Evolutionary conservation across 2,329 filamentous ascomycete species (phyloP).

Genomic region (Penicillium digitatum): DNA sequence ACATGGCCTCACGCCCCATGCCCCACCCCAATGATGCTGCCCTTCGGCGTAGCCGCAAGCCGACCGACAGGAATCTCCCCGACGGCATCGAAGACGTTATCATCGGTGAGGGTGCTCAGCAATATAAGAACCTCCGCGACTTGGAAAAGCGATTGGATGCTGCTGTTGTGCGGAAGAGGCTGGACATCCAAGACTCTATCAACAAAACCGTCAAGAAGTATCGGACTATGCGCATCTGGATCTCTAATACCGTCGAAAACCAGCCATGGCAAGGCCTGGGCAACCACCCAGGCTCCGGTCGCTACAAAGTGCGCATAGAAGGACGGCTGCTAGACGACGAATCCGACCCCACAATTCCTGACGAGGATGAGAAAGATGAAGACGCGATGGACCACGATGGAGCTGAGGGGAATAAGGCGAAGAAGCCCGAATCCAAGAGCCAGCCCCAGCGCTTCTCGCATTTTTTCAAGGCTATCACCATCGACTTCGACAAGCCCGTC

Average conservation of each 20-base stretch:
- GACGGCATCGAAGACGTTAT: conserved; percentile 81
- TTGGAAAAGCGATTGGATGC: conserved; percentile 86
- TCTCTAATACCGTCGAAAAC: conserved; percentile 90
- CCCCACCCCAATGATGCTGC: conserved; percentile 47
- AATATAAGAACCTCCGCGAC: conserved; percentile 80
- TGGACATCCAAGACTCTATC: conserved; percentile 82
- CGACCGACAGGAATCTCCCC: conserved; percentile 90
- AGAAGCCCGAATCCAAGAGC: conserved; percentile 28
- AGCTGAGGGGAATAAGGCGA: conserved; percentile 30
- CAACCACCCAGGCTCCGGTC: conserved; percentile 37
- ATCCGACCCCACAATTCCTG: conserved; percentile 50
- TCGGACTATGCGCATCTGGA: conserved; percentile 85
- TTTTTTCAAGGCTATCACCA: conserved; percentile 51
- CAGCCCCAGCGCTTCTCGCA: conserved; percentile 45
- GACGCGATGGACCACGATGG: conserved; percentile 62
- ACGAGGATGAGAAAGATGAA: conserved; percentile 43
- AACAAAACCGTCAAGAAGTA: conserved; percentile 72
- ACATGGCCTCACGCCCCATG: conserved; percentile 36
- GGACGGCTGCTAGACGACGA: conserved; percentile 74
- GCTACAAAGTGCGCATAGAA: conserved; percentile 86
- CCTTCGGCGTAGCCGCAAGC: conserved; percentile 79
- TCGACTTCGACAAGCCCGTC: conserved; percentile 49
- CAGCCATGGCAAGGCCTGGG: conserved; percentile 74
- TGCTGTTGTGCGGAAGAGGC: conserved; percentile 85
- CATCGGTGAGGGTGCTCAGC: conserved; percentile 73